These are phyloP conservation scores for Phlebiopsis gigantea DNA, from an alignment of 768 basidiomycete genomes.

Conservation along the genomic window DNA sequence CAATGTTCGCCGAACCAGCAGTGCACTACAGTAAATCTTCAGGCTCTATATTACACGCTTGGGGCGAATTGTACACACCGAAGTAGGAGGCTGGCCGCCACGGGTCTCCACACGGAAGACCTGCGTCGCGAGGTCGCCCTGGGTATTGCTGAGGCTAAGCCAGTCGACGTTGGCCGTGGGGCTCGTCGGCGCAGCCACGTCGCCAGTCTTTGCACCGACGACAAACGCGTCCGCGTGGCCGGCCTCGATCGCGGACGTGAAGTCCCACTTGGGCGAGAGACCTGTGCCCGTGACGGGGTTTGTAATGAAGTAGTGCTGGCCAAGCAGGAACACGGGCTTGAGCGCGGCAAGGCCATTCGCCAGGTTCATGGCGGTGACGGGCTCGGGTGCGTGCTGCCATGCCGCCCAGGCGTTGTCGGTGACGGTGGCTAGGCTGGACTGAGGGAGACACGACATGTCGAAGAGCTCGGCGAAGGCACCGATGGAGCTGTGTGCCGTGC, in stretches of 20 bases:
- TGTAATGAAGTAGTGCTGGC: conserved; percentile 54
- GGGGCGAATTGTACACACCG: conserved; percentile 27
- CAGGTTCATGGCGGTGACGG: conserved; percentile 17
- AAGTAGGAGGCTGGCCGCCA: conserved; percentile 49
- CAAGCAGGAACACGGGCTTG: conserved; percentile 26
- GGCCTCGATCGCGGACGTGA: conserved; percentile 36
- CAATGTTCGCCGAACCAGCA: conserved; percentile 35
- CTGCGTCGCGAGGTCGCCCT: conserved; percentile 43
- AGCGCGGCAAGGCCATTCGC: conserved; percentile 11
- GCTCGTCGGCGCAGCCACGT: conserved; percentile 37
- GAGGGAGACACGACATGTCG: conserved; percentile 47
- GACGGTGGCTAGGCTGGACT: conserved; percentile 24
- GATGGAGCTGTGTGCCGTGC: conserved; percentile 1
- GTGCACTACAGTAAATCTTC: conserved; percentile 18
- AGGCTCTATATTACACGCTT: background rate
- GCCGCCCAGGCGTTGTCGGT: conserved; percentile 28
- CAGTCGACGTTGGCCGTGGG: conserved; percentile 44
- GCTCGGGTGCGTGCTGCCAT: conserved; percentile 23
- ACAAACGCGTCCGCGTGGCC: conserved; percentile 43
- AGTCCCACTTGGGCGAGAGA: conserved; percentile 51
- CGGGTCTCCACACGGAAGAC: conserved; percentile 50
- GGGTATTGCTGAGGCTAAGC: conserved; percentile 41
- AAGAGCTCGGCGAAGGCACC: conserved; percentile 45
- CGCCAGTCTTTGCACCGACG: conserved; percentile 37
- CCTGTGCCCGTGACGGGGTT: conserved; percentile 39